Evolutionary conservation across 306 rosid genomes (phyloP).

Genomic region (Ochetophila trinervis): DNA sequence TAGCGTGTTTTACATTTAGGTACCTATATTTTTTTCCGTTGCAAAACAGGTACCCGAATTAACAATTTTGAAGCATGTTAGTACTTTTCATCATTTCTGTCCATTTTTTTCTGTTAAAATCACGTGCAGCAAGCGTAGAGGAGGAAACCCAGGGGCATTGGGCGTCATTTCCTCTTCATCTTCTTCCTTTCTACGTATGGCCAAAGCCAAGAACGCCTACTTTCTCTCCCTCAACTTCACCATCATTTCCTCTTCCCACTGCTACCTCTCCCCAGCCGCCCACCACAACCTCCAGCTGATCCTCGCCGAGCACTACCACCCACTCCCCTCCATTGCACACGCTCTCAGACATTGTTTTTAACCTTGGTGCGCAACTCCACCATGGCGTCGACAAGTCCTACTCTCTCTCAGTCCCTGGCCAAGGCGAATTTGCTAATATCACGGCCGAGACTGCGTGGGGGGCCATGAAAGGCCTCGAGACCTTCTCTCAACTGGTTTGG

Average conservation of each 20-base stretch:
- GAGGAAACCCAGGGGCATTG: too few relatives aligned
- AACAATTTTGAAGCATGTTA: too few relatives aligned
- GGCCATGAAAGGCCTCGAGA: slow-evolving; percentile 77
- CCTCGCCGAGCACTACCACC: slow-evolving; percentile 58
- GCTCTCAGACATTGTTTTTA: slow-evolving; percentile 33
- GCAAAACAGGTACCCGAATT: too few relatives aligned
- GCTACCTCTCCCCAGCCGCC: slow-evolving; percentile 52
- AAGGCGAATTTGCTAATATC: slow-evolving; percentile 40
- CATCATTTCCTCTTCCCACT: slow-evolving; percentile 42
- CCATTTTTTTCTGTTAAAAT: too few relatives aligned
- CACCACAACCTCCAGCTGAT: slow-evolving; percentile 47
- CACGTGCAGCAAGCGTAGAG: too few relatives aligned
- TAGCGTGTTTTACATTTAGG: too few relatives aligned
- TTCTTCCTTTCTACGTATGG: slow-evolving; percentile 78
- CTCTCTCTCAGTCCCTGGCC: slow-evolving; percentile 34
- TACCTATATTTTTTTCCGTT: too few relatives aligned
- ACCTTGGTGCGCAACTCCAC: slow-evolving; percentile 40
- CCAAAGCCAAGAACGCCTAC: slow-evolving; percentile 57
- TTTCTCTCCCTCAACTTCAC: slow-evolving; percentile 59
- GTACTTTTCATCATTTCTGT: too few relatives aligned
- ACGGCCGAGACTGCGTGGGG: slow-evolving; percentile 58
- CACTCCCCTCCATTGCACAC: slow-evolving; percentile 47
- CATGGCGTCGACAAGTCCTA: slow-evolving; percentile 77
- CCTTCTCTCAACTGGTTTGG: too few relatives aligned
- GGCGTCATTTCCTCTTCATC: too few relatives aligned